Conservation (phyloP, 306 rosid species). For the Vigna nakashimae region DNA sequence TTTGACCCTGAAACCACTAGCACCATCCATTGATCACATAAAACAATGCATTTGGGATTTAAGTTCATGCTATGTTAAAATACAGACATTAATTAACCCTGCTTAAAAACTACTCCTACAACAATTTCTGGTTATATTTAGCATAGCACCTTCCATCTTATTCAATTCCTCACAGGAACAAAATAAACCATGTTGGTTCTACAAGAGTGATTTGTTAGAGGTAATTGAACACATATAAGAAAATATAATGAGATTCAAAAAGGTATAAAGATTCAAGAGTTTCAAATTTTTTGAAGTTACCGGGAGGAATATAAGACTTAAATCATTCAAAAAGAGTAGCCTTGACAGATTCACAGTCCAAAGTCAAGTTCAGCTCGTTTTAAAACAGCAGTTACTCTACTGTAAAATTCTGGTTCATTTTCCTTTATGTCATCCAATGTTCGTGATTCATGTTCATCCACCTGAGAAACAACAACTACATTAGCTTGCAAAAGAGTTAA, state of each 20-base stretch:
- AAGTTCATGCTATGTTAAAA: too few species aligned
- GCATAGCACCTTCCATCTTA: too few species aligned
- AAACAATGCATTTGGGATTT: not conserved
- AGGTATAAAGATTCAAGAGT: not conserved
- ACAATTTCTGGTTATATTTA: too few species aligned
- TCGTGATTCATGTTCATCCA: constrained; percentile 75
- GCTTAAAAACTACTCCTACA: too few species aligned
- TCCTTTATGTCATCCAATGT: constrained; percentile 73
- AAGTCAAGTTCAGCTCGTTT: constrained; percentile 80
- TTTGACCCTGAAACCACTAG: not conserved
- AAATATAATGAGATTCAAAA: not conserved
- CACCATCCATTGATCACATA: not conserved
- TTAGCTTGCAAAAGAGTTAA: constrained; percentile 23
- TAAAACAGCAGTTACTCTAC: constrained; percentile 63
- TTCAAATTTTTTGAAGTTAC: not conserved
- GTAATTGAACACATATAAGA: not conserved
- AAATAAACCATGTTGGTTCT: not conserved
- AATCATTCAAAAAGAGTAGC: constrained; percentile 1
- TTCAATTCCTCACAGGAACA: too few species aligned
- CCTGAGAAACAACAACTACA: constrained; percentile 59
- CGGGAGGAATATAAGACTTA: too few species aligned
- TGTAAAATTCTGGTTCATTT: constrained; percentile 75
- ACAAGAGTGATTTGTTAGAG: not conserved
- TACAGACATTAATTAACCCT: too few species aligned
- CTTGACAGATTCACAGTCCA: constrained; percentile 46